phyloP scores from a whole-genome alignment of 179 eudicot species.

The Spergularia azorica region DNA sequence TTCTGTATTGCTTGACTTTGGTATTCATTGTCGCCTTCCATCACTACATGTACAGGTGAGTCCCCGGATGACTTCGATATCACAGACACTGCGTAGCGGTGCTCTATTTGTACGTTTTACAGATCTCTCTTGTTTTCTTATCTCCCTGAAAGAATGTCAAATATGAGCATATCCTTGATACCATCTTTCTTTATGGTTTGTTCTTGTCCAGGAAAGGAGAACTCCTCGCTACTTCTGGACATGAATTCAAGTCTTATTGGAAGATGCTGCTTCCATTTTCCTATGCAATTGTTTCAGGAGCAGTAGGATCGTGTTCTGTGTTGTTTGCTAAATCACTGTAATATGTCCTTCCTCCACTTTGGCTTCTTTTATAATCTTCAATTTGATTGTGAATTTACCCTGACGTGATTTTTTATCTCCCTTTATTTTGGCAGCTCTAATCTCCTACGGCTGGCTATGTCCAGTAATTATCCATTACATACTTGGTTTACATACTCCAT shows the following conservation, averaged over 20 bases:
- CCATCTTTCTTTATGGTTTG: not conserved
- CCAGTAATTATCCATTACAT: constrained; percentile 75
- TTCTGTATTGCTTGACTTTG: constrained; percentile 78
- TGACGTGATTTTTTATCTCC: not conserved
- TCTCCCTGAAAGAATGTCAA: not conserved
- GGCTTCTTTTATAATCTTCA: constrained; percentile 5
- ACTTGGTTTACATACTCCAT: constrained; percentile 95
- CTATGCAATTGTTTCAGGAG: constrained; percentile 90
- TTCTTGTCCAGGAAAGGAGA: constrained; percentile 75
- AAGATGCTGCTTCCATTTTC: constrained; percentile 88
- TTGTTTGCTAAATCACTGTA: constrained; percentile 95
- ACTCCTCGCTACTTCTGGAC: constrained; percentile 59
- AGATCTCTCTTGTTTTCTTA: not conserved
- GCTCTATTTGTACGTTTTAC: not conserved
- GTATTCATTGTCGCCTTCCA: constrained; percentile 63
- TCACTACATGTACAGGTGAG: constrained; percentile 88
- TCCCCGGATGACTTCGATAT: constrained; percentile 11
- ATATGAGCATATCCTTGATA: not conserved
- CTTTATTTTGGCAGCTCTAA: constrained; percentile 64
- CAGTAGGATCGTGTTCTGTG: constrained; percentile 94
- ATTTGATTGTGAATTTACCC: not conserved
- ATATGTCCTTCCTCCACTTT: constrained; percentile 30
- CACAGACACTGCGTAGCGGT: constrained; percentile 1
- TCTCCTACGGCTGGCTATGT: constrained; percentile 82
- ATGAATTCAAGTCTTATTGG: constrained; percentile 70